Evolutionary conservation across 2,329 filamentous ascomycete species (phyloP), one percentile per base, ranked within the genome.

Genomic region (Alternaria gaisen): DNA sequence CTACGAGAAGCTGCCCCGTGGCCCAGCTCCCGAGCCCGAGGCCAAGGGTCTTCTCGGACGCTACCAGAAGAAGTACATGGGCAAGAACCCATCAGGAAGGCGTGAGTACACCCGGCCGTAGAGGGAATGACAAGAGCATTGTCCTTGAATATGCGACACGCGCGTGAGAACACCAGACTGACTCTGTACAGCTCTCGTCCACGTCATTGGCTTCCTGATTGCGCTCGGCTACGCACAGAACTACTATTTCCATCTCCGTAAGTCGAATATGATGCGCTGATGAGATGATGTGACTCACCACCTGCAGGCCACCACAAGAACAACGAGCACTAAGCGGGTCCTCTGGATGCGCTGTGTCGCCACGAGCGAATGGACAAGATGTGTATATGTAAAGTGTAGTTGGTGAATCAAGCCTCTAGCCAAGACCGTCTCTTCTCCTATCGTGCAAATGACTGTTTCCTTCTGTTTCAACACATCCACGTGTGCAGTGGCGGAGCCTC

Each of bases 211-310:
- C 72, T 85, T 88, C 79, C 84, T 99, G 65, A 83, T 97, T 69
- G 82, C 88, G 70, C 80, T 98, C 72, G 94, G 95, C 77, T 99
- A 99, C 83, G 91, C 91, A 75, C 93, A 98, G 85, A 94, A 97
- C 86, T 99, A 99, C 90, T 98, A 99, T 88, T 98, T 97, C 92
- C 96, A 99, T 85, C 88, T 99, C 78, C 93, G 95, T 99, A 90
- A 83, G 92, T 89, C 36, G 58, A 51, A 20, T 32, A 24, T 46
- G 56, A 53, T 69, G 59, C 61, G 38, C 9, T 41, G 40, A 20
- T 41, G 46, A 42, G 60, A 41, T 26, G 20, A 32, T 44, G 38
- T 64, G 67, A 78, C 66, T 68, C 32, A 70, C 58, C 56, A 44
- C 61, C 46, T 54, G 56, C 73, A 99, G 95, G 95, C 77, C 94